Evolutionary conservation across 371 early-diverging fungal species (phyloP).

Genomic region (Capniomyces stellatus): DNA sequence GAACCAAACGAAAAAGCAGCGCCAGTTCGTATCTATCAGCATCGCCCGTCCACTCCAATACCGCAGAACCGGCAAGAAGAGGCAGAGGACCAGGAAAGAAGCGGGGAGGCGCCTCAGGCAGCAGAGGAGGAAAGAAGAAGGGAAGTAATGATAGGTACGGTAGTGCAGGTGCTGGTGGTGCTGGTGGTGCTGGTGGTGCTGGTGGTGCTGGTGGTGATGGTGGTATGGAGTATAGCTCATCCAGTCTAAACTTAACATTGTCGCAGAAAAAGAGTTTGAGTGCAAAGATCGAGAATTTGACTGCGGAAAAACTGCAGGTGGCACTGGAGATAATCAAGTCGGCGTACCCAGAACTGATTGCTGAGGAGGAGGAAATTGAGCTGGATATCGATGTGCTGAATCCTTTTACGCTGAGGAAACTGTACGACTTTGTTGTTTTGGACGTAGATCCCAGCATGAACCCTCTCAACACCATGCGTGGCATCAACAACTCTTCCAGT

Average conservation of each 20-base stretch:
- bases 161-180: not conserved
- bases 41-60: slow-evolving; percentile 7
- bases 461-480: slow-evolving; percentile 16
- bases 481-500: slow-evolving; percentile 9
- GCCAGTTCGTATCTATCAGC: no score
- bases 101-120: slow-evolving; percentile 12
- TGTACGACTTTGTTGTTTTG: slow-evolving; percentile 68
- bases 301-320: slow-evolving; percentile 49
- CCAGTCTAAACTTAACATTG: slow-evolving; percentile 63
- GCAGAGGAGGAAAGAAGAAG: slow-evolving; percentile 5
- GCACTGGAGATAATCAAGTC: slow-evolving; percentile 74
- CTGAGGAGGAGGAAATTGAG: slow-evolving; percentile 78
- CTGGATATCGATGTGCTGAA: slow-evolving; percentile 86
- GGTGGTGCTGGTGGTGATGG: slow-evolving; percentile 18
- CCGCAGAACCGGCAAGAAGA: slow-evolving; percentile 11
- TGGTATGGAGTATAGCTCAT: no score
- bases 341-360: slow-evolving; percentile 59
- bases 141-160: not conserved
- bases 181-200: slow-evolving; percentile 9
- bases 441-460: slow-evolving; percentile 29
- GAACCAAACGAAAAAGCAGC: slow-evolving; percentile 4
- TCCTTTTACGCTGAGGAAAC: slow-evolving; percentile 53
- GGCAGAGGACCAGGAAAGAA: slow-evolving; percentile 15
- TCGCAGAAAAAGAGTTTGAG: slow-evolving; percentile 81
- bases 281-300: slow-evolving; percentile 57